phyloP scores from a whole-genome alignment of 495 filamentous ascomycete genomes.

The Neurospora discreta region DNA sequence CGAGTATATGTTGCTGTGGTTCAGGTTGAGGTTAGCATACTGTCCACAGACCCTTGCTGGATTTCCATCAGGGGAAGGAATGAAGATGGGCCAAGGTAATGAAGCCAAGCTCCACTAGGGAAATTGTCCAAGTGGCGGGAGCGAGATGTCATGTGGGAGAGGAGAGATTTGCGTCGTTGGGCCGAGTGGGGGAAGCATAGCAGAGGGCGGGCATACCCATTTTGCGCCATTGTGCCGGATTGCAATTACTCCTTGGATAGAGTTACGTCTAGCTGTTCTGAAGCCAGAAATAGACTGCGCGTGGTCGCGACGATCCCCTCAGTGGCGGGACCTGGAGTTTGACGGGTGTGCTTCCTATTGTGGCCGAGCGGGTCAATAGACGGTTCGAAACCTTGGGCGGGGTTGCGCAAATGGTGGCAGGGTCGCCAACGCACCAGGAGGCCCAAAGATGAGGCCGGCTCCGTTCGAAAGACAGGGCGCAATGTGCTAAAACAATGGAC shows the following conservation, averaged over 20 bases:
- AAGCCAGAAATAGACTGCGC: neutral
- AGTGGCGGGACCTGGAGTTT: neutral
- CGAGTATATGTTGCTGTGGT: slow-evolving; percentile 45
- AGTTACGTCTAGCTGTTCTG: neutral
- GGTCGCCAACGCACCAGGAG: neutral
- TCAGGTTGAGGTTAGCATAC: neutral
- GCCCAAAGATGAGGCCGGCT: neutral
- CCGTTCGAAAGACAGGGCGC: neutral
- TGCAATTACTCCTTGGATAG: neutral
- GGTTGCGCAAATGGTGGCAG: neutral
- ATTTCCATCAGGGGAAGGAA: neutral
- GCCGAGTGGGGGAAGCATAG: neutral
- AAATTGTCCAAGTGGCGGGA: neutral
- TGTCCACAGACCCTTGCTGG: neutral
- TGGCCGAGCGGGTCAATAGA: neutral
- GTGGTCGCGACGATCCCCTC: neutral
- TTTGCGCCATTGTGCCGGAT: neutral
- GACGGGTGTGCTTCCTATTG: neutral
- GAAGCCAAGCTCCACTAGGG: neutral
- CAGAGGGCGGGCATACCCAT: neutral
- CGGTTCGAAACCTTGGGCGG: neutral
- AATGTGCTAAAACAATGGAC: neutral
- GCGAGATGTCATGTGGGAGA: neutral
- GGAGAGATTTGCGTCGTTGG: neutral
- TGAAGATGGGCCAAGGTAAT: neutral